Evolutionary conservation across 2,329 filamentous ascomycete species (phyloP).

Genomic region (Nemania sp.): DNA sequence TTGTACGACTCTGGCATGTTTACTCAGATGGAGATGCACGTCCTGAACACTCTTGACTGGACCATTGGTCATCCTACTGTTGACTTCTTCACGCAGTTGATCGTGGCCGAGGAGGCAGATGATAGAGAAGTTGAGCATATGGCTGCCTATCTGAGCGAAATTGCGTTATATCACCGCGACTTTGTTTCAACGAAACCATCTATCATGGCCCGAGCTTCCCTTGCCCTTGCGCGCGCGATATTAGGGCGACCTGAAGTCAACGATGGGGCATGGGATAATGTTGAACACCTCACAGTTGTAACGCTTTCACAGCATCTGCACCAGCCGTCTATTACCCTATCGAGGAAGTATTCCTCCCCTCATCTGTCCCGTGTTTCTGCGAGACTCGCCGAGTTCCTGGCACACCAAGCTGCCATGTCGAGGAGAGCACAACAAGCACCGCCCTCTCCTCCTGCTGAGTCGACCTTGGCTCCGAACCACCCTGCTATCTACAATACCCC

Average conservation of each 20-base stretch:
- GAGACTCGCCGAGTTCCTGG: constrained; percentile 69
- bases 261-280: constrained; percentile 80
- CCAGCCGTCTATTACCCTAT: constrained; percentile 68
- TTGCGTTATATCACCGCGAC: constrained; percentile 94
- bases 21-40: constrained; percentile 99
- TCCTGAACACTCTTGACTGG: constrained; percentile 97
- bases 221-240: constrained; percentile 88
- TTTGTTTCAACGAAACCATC: constrained; percentile 95
- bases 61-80: constrained; percentile 95
- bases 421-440: constrained; percentile 61
- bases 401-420: constrained; percentile 68
- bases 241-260: constrained; percentile 81
- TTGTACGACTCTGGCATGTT: constrained; percentile 99
- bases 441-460: constrained; percentile 70
- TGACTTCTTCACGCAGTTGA: constrained; percentile 91
- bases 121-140: constrained; percentile 94
- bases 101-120: constrained; percentile 80
- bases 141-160: constrained; percentile 93
- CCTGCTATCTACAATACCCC: constrained; percentile 80
- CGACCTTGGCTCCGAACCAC: constrained; percentile 61
- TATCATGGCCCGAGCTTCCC: constrained; percentile 86
- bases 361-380: constrained; percentile 66
- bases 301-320: constrained; percentile 70
- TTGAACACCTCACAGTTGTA: constrained; percentile 74
- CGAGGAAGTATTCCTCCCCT: constrained; percentile 69